Evolutionary conservation across 208 protist genomes (phyloP), one percentile per base, ranked within the genome.

Genomic region (Crithidia acanthocephali): DNA sequence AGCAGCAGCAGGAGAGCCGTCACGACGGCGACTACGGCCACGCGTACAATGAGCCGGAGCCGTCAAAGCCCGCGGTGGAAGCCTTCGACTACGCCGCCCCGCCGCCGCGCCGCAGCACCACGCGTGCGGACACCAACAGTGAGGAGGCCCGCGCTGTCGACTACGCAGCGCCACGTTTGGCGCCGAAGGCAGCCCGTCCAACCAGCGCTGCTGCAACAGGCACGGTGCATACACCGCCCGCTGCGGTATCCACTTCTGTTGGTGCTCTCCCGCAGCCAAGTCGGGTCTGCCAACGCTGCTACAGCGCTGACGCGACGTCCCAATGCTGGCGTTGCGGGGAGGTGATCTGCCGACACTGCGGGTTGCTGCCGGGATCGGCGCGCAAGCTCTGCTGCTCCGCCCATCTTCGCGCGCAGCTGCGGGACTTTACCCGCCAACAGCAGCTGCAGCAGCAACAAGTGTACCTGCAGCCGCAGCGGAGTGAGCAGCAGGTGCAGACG

Each of bases 341-440:
- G 30, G 63, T 78, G 59, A 74, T 91, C n/a, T 91, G 86, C 77
- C 63, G 75, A n/a, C 79, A 75, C 60, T 91, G 86, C 61, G 81
- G 80, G 8, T 59, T 81, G 35, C 75, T 16, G 18, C 66, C 60
- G 13, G 66, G 59, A 11, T 60, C 71, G 28, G 50, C 55, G 11
- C 60, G 65, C 1, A 71, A 73, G 65, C 70, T 80, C 28, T 85
- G 80, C 63, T 85, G 80, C 61, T 66, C 57, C 1, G 80, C 80
- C 8, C 80, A 85, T 37, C 72, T 76, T 33, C 74, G 80, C 30
- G 50, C 58, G 33, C 56, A 74, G 67, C 60, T 71, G 33, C 65
- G 74, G 22, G 60, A 74, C 30, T 42, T 53, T 25, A 40, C 37
- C 18, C 60, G 23, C 18, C 58, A 68, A 32, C 45, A 60, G 50